Percentiles rank a stretch among this genome's conserved stretches.
These are phyloP conservation scores for Plectranthus barbatus DNA, from an alignment of 257 asterid species.

Conservation along the genomic window DNA sequence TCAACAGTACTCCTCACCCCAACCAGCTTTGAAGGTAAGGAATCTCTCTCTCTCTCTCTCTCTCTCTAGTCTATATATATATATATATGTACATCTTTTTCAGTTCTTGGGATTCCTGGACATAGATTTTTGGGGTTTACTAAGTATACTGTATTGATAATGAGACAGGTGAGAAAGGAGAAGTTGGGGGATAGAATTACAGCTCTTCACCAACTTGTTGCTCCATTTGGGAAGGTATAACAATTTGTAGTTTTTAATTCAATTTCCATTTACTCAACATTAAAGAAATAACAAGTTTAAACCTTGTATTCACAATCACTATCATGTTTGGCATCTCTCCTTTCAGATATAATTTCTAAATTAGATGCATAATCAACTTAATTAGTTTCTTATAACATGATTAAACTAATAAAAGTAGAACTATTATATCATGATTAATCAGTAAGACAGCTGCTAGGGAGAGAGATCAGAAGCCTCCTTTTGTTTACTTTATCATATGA, in stretches of 20 bases:
- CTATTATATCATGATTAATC: neutral
- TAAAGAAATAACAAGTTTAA: too few relatives aligned
- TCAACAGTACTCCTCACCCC: conserved; percentile 65
- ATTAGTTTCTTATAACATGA: too few relatives aligned
- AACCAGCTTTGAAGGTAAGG: conserved; percentile 76
- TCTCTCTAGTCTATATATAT: neutral
- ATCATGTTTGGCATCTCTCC: too few relatives aligned
- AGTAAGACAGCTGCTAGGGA: conserved; percentile 1
- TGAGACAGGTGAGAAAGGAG: conserved; percentile 81
- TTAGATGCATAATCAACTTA: too few relatives aligned
- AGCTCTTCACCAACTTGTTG: conserved; percentile 92
- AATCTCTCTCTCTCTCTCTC: conserved; percentile 8
- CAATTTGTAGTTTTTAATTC: neutral
- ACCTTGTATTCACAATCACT: too few relatives aligned
- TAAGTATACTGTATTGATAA: neutral
- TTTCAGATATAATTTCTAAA: too few relatives aligned
- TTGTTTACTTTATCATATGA: conserved; percentile 21
- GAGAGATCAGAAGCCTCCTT: neutral
- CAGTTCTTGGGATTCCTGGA: conserved; percentile 7
- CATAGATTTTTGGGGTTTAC: conserved; percentile 3
- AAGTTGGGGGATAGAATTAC: conserved; percentile 91
- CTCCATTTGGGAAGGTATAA: conserved; percentile 98
- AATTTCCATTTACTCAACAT: neutral
- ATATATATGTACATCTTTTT: neutral
- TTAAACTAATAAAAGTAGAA: conserved; percentile 22